Evolutionary conservation across 768 basidiomycete species (phyloP).

Genomic region (Lepiota brunneoincarnata): DNA sequence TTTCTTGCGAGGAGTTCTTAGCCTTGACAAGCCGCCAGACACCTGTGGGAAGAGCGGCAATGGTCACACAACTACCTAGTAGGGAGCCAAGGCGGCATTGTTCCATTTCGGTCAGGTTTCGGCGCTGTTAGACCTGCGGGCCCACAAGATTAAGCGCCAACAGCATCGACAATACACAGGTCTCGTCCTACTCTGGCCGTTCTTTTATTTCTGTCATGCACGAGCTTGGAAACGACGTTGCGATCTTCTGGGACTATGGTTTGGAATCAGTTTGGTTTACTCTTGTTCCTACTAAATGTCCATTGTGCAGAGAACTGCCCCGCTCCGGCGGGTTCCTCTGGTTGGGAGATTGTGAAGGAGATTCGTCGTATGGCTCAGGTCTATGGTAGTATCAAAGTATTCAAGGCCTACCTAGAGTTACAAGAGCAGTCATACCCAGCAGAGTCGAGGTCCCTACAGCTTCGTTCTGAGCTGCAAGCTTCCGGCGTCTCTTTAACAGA

Average conservation of each 20-base stretch:
- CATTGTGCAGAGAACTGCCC: slow-evolving; percentile 28
- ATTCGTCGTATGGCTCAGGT: slow-evolving; percentile 23
- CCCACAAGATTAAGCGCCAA: background rate
- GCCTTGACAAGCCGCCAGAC: background rate
- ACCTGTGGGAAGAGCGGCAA: background rate
- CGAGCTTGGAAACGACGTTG: slow-evolving; percentile 12
- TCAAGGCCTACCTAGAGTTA: slow-evolving; percentile 30
- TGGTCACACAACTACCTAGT: too few species aligned
- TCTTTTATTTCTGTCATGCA: background rate
- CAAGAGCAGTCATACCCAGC: slow-evolving; percentile 19
- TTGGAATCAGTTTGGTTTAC: slow-evolving; percentile 1
- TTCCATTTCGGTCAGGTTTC: background rate
- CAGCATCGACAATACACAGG: background rate
- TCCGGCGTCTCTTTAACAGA: slow-evolving; percentile 31
- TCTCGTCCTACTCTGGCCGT: background rate
- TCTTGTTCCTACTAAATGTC: background rate
- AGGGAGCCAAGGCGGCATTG: background rate
- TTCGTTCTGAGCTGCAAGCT: slow-evolving; percentile 27
- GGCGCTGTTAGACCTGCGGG: background rate
- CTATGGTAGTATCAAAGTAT: slow-evolving; percentile 27
- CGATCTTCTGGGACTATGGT: slow-evolving; percentile 28
- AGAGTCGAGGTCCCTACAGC: slow-evolving; percentile 9
- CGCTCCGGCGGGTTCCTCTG: slow-evolving; percentile 22
- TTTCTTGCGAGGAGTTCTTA: too few species aligned
- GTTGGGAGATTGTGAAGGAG: slow-evolving; percentile 24